Evolutionary conservation across 495 filamentous ascomycete genomes (phyloP).

Genomic region (Penicillium canariense): DNA sequence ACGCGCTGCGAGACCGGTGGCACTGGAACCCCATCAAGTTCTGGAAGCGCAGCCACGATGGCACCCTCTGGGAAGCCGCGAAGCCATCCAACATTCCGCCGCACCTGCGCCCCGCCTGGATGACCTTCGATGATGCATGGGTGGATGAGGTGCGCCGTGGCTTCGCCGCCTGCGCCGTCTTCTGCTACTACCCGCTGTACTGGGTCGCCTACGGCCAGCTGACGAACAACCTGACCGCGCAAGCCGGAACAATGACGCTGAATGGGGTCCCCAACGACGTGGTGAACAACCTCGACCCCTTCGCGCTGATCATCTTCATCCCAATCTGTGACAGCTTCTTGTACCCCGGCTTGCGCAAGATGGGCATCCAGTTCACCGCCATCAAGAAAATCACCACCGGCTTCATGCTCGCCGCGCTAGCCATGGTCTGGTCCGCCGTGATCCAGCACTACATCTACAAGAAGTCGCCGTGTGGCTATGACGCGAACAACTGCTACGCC

Average conservation of each 20-base stretch:
- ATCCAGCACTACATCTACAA: conserved; percentile 69
- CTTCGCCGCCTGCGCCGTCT: conserved; percentile 65
- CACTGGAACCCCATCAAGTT: conserved; percentile 50
- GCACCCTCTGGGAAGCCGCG: conserved; percentile 59
- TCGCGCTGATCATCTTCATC: conserved; percentile 66
- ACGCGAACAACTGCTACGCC: conserved; percentile 43
- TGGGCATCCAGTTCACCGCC: conserved; percentile 60
- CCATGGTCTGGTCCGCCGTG: conserved; percentile 59
- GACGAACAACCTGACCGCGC: conserved; percentile 63
- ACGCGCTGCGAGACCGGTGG: conserved; percentile 62
- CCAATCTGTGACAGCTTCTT: conserved; percentile 64
- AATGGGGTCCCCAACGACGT: conserved; percentile 65
- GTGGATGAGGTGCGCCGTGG: conserved; percentile 69
- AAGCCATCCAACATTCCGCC: conserved; percentile 60
- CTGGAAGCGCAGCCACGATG: conserved; percentile 40
- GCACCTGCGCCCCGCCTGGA: conserved; percentile 51
- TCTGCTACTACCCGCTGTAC: conserved; percentile 65
- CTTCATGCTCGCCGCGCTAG: conserved; percentile 57
- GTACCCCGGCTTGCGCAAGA: conserved; percentile 60
- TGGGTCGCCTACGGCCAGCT: conserved; percentile 58
- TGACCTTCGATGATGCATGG: conserved; percentile 73
- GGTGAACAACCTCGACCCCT: conserved; percentile 67
- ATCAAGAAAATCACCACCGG: conserved; percentile 68
- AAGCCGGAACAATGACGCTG: conserved; percentile 47
- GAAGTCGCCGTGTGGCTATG: conserved; percentile 48